Conservation (phyloP, 768 basidiomycete species). For the Rhodotorula diobovata region DNA sequence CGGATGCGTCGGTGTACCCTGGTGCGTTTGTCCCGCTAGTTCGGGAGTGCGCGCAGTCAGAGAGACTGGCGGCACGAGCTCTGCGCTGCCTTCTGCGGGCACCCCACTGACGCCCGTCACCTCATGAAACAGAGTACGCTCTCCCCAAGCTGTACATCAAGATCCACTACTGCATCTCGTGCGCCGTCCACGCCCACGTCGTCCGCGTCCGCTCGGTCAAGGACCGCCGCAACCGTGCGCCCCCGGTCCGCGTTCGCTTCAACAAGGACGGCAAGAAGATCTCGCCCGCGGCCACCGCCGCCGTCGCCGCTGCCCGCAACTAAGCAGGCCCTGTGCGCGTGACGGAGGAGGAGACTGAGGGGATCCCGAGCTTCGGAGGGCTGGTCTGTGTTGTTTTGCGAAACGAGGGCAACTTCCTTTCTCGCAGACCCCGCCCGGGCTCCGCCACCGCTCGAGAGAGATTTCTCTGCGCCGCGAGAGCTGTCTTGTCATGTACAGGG, state of each 20-base stretch:
- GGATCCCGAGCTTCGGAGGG: background rate
- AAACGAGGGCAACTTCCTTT: background rate
- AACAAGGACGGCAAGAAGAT: slow-evolving; percentile 46
- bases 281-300: slow-evolving; percentile 24
- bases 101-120: no score
- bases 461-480: background rate
- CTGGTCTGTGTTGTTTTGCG: background rate
- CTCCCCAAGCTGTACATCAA: slow-evolving; percentile 98
- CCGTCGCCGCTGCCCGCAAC: background rate
- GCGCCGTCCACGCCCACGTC: slow-evolving; percentile 98
- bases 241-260: slow-evolving; percentile 74
- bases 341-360: background rate
- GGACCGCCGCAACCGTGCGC: slow-evolving; percentile 94
- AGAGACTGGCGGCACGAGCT: no score
- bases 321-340: background rate
- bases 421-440: background rate
- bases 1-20: slow-evolving; percentile 86
- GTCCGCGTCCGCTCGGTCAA: slow-evolving; percentile 96
- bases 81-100: no score
- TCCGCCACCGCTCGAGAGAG: no score
- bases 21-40: slow-evolving; percentile 11
- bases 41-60: rapidly evolving
- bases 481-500: no score
- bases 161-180: slow-evolving; percentile 97
- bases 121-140: slow-evolving; percentile 92